phyloP scores from a whole-genome alignment of 768 basidiomycete genomes.

The Boletus patriciae region DNA sequence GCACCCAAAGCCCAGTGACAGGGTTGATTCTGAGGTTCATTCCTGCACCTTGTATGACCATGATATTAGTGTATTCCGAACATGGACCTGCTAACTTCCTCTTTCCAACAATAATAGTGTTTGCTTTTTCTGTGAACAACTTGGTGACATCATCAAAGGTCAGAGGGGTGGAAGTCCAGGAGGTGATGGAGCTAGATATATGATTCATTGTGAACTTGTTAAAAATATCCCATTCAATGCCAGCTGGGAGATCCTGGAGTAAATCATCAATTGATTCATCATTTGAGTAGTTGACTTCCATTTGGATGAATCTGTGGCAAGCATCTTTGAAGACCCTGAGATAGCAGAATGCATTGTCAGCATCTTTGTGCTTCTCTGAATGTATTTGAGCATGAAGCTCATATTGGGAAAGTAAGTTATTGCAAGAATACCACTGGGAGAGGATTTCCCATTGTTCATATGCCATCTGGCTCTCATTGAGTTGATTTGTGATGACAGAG shows the following conservation, averaged over 20 bases:
- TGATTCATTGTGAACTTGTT: not conserved
- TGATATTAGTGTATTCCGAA: too few species aligned
- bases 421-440: accelerated
- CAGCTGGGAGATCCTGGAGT: not conserved
- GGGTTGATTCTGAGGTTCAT: too few species aligned
- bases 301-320: not conserved
- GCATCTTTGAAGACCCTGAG: not conserved
- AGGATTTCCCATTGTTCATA: not conserved
- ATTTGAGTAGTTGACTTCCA: not conserved
- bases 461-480: not conserved
- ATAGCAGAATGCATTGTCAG: not conserved
- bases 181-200: too few species aligned
- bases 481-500: accelerated
- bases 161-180: too few species aligned
- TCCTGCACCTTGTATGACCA: too few species aligned
- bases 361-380: not conserved
- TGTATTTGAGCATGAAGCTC: not conserved
- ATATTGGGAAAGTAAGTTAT: not conserved
- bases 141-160: too few species aligned
- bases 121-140: too few species aligned
- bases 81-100: too few species aligned
- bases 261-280: not conserved
- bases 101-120: too few species aligned
- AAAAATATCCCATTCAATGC: not conserved
- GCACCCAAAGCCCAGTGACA: too few species aligned